These are phyloP conservation scores for Begonia loranthoides DNA, from an alignment of 306 rosid genomes.

Conservation along the genomic window DNA sequence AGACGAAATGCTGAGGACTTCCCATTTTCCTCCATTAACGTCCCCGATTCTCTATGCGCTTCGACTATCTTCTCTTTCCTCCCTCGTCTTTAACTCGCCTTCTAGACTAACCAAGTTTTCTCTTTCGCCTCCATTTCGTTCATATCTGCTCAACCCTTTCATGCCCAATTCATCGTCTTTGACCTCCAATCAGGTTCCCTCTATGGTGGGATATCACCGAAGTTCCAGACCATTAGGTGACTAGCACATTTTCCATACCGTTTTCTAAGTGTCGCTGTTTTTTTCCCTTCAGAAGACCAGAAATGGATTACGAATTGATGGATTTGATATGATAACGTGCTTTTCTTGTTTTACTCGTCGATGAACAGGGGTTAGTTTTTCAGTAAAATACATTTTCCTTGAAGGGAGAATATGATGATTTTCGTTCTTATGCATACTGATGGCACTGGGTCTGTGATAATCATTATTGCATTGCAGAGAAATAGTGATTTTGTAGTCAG, in stretches of 20 bases:
- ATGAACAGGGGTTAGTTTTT: neutral
- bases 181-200: slow-evolving; percentile 2
- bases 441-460: no score
- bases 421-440: no score
- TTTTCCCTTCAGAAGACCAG: neutral
- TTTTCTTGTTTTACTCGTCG: neutral
- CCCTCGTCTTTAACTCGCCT: slow-evolving; percentile 10
- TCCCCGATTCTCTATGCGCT: slow-evolving; percentile 25
- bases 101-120: slow-evolving; percentile 11
- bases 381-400: neutral
- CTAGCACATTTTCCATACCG: neutral
- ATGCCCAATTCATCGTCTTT: slow-evolving; percentile 6
- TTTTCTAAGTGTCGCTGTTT: neutral
- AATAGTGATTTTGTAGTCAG: no score
- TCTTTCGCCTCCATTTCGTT: slow-evolving; percentile 5
- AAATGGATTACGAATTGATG: neutral
- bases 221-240: slow-evolving; percentile 8
- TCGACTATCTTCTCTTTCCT: slow-evolving; percentile 11
- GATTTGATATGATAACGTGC: neutral
- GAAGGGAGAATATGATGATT: no score
- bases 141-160: slow-evolving; percentile 15
- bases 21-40: slow-evolving; percentile 22
- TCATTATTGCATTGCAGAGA: no score
- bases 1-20: slow-evolving; percentile 30
- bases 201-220: slow-evolving; percentile 5